Evolutionary conservation across 116 monocot genomes (phyloP).

Genomic region (Zostera marina): DNA sequence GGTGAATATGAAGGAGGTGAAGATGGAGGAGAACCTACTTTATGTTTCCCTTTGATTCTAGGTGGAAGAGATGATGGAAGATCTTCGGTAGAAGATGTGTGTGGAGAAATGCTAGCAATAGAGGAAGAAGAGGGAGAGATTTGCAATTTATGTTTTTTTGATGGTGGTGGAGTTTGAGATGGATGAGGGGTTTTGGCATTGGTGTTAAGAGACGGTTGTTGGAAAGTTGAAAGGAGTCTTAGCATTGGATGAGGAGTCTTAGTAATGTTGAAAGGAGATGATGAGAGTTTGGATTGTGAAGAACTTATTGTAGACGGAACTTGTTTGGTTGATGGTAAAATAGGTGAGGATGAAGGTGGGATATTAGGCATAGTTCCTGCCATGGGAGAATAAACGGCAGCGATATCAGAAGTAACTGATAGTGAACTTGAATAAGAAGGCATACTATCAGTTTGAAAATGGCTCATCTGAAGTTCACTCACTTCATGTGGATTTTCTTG

Average conservation of each 20-base stretch:
- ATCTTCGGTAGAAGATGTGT: too few relatives aligned
- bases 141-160: too few relatives aligned
- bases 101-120: too few relatives aligned
- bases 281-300: neutral
- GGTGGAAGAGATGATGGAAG: too few relatives aligned
- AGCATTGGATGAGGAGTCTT: neutral
- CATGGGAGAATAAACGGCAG: constrained; percentile 4
- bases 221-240: neutral
- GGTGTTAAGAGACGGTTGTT: neutral
- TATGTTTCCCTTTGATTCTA: too few relatives aligned
- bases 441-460: constrained; percentile 4
- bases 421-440: constrained; percentile 9
- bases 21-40: neutral
- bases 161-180: constrained; percentile 8
- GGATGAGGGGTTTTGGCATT: neutral
- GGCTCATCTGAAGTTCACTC: neutral
- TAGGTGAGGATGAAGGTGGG: constrained; percentile 5
- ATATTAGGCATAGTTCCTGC: neutral
- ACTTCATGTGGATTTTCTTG: neutral
- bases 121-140: too few relatives aligned
- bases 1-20: neutral
- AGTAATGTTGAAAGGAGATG: neutral
- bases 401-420: constrained; percentile 7
- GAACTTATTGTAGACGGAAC: neutral
- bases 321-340: neutral